Evolutionary conservation across 345 rosid species (phyloP).

Genomic region (Aquilaria malaccensis): DNA sequence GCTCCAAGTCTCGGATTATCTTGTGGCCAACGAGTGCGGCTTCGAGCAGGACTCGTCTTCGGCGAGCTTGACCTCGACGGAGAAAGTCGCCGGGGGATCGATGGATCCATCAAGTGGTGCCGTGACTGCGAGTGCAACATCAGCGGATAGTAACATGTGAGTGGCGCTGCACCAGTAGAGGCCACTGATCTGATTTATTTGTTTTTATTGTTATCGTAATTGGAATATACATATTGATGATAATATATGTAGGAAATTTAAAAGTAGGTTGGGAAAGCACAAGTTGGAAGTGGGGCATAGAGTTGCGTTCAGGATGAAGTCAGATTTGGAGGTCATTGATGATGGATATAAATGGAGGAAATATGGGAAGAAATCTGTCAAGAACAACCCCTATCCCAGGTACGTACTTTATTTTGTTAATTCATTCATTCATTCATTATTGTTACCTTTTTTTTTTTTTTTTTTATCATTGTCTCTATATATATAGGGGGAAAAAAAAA

Average conservation of each 20-base stretch:
- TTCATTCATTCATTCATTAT: neutral
- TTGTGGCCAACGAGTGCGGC: slow-evolving; percentile 20
- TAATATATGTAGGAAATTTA: slow-evolving; percentile 20
- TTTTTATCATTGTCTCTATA: too few species aligned
- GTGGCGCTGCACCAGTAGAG: slow-evolving; percentile 8
- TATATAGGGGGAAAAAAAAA: too few species aligned
- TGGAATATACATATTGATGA: neutral
- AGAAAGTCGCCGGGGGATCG: slow-evolving; percentile 17
- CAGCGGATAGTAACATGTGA: slow-evolving; percentile 28
- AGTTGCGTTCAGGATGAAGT: slow-evolving; percentile 80
- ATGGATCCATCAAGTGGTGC: slow-evolving; percentile 19
- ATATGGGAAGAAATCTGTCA: slow-evolving; percentile 85
- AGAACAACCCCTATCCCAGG: slow-evolving; percentile 88
- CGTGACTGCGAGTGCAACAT: too few species aligned
- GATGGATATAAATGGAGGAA: slow-evolving; percentile 97
- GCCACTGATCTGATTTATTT: neutral
- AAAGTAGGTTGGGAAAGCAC: slow-evolving; percentile 21
- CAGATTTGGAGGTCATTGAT: slow-evolving; percentile 77
- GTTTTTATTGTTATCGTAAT: neutral
- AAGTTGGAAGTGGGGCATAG: slow-evolving; percentile 33
- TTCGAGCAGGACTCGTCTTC: slow-evolving; percentile 25
- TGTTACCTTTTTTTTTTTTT: too few species aligned
- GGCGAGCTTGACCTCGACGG: slow-evolving; percentile 29
- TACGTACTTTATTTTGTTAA: slow-evolving; percentile 13
- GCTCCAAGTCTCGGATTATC: slow-evolving; percentile 34